A percentile compares a stretch with the other conserved stretches of the same genome.
phyloP scores from a whole-genome alignment of 73 alveolate species.

The Effrenium voratum region DNA sequence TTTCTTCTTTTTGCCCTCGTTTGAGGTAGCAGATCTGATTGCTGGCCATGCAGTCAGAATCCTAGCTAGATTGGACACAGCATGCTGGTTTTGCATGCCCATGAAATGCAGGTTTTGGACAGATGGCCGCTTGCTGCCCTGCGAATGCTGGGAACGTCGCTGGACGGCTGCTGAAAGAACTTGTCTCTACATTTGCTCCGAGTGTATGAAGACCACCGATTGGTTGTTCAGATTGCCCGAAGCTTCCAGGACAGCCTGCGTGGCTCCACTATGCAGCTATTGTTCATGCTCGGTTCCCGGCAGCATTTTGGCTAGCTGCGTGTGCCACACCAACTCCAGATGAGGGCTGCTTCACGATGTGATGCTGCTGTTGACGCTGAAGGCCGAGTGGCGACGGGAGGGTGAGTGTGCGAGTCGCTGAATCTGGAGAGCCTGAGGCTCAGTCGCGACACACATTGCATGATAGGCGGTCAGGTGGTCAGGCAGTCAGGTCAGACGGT shows the following conservation, averaged over 20 bases:
- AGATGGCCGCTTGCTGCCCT: conserved; percentile 74
- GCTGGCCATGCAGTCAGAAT: conserved; percentile 39
- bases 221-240: neutral
- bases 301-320: neutral
- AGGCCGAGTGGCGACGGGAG: conserved; percentile 44
- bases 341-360: neutral
- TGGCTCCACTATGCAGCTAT: neutral
- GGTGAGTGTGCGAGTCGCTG: conserved; percentile 20
- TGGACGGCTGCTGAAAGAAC: conserved; percentile 8
- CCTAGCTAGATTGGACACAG: neutral
- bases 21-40: conserved; percentile 52
- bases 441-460: neutral
- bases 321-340: neutral
- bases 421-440: conserved; percentile 37
- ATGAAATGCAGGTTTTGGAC: neutral
- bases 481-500: neutral
- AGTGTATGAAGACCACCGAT: neutral
- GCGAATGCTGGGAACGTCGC: conserved; percentile 74
- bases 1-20: neutral
- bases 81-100: neutral
- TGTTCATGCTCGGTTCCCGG: neutral
- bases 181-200: too few relatives aligned
- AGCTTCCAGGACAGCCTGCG: neutral
- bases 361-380: neutral
- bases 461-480: neutral